Evolutionary conservation across 2,329 filamentous ascomycete genomes (phyloP).

Genomic region (Blumeria hordei): DNA sequence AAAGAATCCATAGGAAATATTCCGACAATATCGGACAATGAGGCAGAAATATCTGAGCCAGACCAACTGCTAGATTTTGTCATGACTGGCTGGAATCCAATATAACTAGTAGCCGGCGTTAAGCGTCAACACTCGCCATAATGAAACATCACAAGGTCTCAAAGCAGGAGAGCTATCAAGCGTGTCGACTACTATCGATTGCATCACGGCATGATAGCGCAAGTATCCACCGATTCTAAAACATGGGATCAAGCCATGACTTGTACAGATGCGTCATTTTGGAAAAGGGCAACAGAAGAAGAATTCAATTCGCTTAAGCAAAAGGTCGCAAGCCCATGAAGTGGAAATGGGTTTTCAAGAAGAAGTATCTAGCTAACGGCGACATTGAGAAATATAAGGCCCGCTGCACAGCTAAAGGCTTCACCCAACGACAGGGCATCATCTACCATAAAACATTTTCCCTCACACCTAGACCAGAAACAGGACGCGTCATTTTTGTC

Average conservation of each 20-base stretch:
- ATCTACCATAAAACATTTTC: too few species aligned
- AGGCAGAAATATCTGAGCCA: too few species aligned
- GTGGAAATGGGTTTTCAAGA: background rate
- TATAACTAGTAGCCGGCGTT: background rate
- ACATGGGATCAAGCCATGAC: background rate
- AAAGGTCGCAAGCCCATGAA: slow-evolving; percentile 1
- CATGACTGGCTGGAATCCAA: background rate
- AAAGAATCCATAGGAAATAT: too few species aligned
- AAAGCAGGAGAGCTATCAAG: background rate
- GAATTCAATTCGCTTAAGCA: background rate
- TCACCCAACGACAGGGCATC: too few species aligned
- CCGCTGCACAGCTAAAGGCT: too few species aligned
- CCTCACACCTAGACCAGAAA: too few species aligned
- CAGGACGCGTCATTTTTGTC: too few species aligned
- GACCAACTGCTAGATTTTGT: too few species aligned
- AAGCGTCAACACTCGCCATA: background rate
- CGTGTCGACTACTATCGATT: background rate
- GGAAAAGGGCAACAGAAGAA: background rate
- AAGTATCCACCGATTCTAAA: background rate
- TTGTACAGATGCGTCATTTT: background rate
- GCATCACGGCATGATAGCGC: background rate
- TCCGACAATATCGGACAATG: too few species aligned
- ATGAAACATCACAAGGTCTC: background rate
- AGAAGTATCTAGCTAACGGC: background rate
- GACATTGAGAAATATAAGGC: background rate